These are phyloP conservation scores for Amanita brunnescens DNA, from an alignment of 768 basidiomycete species.

Conservation along the genomic window DNA sequence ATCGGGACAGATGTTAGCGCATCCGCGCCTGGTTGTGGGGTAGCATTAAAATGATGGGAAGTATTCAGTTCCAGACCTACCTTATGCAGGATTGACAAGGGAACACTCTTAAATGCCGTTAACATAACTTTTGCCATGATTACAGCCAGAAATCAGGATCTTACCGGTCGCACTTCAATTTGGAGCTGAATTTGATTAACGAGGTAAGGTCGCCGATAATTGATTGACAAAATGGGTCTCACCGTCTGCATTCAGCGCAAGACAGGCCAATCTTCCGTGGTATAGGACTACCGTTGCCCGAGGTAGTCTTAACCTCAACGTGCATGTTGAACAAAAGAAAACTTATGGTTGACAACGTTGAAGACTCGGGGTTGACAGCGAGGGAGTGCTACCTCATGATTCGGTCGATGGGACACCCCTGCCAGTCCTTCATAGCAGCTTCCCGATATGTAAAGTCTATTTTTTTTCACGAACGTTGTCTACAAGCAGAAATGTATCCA, in stretches of 20 bases:
- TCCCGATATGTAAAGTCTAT: background rate
- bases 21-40: constrained; percentile 31
- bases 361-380: background rate
- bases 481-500: no score
- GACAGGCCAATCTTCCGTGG: constrained; percentile 34
- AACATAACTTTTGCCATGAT: no score
- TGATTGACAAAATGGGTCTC: background rate
- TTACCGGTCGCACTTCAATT: constrained; percentile 46
- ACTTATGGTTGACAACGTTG: background rate
- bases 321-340: constrained; percentile 2
- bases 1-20: constrained; percentile 43
- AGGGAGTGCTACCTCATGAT: background rate
- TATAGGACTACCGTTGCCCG: constrained; percentile 8
- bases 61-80: constrained; percentile 11
- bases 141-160: background rate
- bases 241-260: constrained; percentile 48
- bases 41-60: background rate
- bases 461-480: background rate
- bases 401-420: background rate
- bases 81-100: constrained; percentile 48
- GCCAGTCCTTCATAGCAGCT: background rate
- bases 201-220: background rate
- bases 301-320: constrained; percentile 10
- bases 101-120: constrained; percentile 27
- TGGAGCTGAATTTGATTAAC: constrained; percentile 27